A percentile compares a stretch with the other conserved stretches of the same genome.
Evolutionary conservation across 495 filamentous ascomycete species (phyloP).

Genomic region (Cudoniella acicularis): DNA sequence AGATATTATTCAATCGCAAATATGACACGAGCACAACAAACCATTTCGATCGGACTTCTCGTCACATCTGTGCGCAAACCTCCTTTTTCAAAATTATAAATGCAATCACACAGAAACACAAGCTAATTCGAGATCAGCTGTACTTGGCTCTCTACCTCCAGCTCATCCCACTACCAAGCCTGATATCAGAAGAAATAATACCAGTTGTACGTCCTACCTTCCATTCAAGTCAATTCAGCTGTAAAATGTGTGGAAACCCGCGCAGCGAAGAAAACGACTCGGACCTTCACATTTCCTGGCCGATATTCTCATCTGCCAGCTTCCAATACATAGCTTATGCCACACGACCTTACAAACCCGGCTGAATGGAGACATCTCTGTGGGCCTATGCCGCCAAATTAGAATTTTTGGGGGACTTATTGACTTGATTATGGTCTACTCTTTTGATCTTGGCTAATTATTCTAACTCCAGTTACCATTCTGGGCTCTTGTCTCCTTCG

Average conservation of each 20-base stretch:
- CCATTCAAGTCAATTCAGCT: too few relatives aligned
- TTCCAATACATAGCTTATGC: too few relatives aligned
- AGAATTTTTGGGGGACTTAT: too few relatives aligned
- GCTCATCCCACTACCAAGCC: constrained; percentile 75
- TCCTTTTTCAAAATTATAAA: constrained; percentile 1
- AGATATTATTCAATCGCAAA: constrained; percentile 10
- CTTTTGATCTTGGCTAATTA: too few relatives aligned
- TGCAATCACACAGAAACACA: neutral
- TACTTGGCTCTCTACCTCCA: constrained; percentile 85
- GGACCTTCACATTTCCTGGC: too few relatives aligned
- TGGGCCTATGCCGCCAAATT: too few relatives aligned
- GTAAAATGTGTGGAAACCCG: too few relatives aligned
- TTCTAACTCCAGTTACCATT: constrained; percentile 66
- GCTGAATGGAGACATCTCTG: too few relatives aligned
- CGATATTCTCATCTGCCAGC: too few relatives aligned
- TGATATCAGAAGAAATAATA: constrained; percentile 67
- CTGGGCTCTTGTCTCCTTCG: constrained; percentile 88
- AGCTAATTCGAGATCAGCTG: constrained; percentile 48
- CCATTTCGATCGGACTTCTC: constrained; percentile 79
- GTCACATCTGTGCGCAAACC: constrained; percentile 67
- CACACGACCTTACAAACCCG: too few relatives aligned
- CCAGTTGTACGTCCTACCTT: constrained; percentile 68
- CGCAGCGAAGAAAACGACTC: too few relatives aligned
- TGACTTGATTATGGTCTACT: too few relatives aligned
- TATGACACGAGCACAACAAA: constrained; percentile 96